phyloP scores from a whole-genome alignment of 2,329 filamentous ascomycete species.

The Penicillium sumatraense region DNA sequence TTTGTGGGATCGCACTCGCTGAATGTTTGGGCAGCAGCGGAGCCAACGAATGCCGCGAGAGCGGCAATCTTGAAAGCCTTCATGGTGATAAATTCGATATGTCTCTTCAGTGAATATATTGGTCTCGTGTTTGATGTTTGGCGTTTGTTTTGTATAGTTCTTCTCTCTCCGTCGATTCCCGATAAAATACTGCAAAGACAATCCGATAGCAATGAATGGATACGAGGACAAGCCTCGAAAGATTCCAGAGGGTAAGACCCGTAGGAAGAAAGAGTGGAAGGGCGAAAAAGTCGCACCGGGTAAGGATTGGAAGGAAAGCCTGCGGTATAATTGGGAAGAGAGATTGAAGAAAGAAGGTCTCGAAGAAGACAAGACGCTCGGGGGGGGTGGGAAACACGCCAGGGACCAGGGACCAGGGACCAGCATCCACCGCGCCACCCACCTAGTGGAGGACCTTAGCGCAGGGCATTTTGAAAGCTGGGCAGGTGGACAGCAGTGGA shows the following conservation, averaged over 20 bases:
- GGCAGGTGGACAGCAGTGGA: no score
- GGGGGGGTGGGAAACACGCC: constrained; percentile 4
- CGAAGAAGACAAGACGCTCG: constrained; percentile 2
- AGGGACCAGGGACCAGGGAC: background rate
- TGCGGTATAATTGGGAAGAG: constrained; percentile 17
- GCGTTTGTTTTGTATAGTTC: background rate
- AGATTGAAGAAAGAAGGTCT: constrained; percentile 7
- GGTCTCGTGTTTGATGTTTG: background rate
- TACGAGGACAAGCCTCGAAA: constrained; percentile 26
- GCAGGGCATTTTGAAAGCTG: background rate
- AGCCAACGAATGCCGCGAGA: constrained; percentile 33
- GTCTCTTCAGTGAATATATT: background rate
- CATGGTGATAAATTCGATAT: constrained; percentile 24
- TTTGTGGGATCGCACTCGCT: constrained; percentile 80
- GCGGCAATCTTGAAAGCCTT: constrained; percentile 32
- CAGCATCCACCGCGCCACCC: background rate
- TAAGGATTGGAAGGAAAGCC: constrained; percentile 22
- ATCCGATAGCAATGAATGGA: constrained; percentile 18
- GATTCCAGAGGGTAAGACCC: background rate
- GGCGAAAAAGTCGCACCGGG: constrained; percentile 33
- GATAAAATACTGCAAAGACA: background rate
- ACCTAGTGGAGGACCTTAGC: background rate
- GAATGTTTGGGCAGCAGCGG: constrained; percentile 68
- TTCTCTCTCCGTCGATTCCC: background rate
- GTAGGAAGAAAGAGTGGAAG: constrained; percentile 31